Evolutionary conservation across 2,329 filamentous ascomycete species (phyloP), one percentile per base, ranked within the genome.

Genomic region (Coniella lustricola): DNA sequence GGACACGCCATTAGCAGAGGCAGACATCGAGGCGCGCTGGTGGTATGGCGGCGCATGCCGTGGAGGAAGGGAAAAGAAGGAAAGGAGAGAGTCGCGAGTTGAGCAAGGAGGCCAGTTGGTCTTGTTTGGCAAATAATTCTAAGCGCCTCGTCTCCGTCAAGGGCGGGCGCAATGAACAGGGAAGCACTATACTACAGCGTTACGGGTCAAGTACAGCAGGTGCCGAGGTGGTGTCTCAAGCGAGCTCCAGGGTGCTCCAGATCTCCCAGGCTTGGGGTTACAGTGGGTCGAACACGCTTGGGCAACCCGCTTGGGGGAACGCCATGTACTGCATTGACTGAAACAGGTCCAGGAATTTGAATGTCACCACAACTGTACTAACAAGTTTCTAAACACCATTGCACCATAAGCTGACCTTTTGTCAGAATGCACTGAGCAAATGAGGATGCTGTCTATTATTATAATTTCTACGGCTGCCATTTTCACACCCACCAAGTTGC

Each of bases 1-100:
- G 52, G 59, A 61, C 58, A 64, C 66, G 67, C 72, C 70, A 65
- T 73, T 73, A 52, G 65, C 56, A 56, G 68, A 63, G 59, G 66
- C 61, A 62, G 72, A 73, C 73, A 76, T 76, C 68, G 70, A 65
- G 59, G 58, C 59, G 59, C 60, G 62, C 63, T 61, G 59, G 62
- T 63, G 55, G 57, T 49, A 33, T 54, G 60, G 59, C 62, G 61
- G 67, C 63, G 64, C 71, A 73, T 73, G 62, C 66, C 69, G 46
- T 53, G 31, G 25, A 17, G 36, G 44, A 35, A 13, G 36, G 17
- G 21, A 21, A 21, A 22, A 21, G n/a, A 31, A n/a, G 17, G 22
- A 34, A 3, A 47, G 50, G 39, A 50, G 38, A 36, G 34, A n/a
- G n/a, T n/a, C n/a, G 41, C 43, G 36, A 39, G 50, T 36, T 44